Percentiles rank a stretch among this genome's conserved stretches.
Conservation (phyloP, 495 filamentous ascomycete species). For the Elasticomyces elasticus region DNA sequence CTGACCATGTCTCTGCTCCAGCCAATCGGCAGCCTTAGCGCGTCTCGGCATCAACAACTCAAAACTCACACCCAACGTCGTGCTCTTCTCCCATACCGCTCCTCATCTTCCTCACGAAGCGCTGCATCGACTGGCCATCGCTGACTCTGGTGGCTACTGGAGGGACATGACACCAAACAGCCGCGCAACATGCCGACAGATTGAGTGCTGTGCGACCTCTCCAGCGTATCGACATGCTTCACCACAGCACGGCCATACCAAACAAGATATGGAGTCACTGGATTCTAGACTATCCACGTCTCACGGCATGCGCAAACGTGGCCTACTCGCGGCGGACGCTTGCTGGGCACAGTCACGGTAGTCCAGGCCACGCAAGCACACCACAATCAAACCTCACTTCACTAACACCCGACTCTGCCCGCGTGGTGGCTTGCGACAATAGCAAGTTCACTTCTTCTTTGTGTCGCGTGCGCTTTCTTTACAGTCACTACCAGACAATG, state of each 20-base stretch:
- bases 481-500: not conserved
- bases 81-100: not conserved
- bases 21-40: not conserved
- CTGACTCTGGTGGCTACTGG: not conserved
- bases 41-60: not conserved
- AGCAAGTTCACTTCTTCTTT: not conserved
- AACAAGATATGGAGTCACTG: not conserved
- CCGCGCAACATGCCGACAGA: not conserved
- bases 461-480: not conserved
- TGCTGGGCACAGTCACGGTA: not conserved
- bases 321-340: not conserved
- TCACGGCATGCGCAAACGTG: not conserved
- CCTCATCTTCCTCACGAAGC: not conserved
- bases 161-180: not conserved
- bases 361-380: constrained; percentile 1
- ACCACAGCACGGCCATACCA: not conserved
- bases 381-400: not conserved
- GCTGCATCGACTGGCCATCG: not conserved
- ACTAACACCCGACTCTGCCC: not conserved
- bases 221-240: not conserved
- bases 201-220: not conserved
- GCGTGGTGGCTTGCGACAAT: not conserved
- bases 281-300: not conserved
- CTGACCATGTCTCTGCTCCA: too few species aligned
- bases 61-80: too few species aligned